These are phyloP conservation scores for Fusarium nanum DNA, from an alignment of 2,329 filamentous ascomycete species.

Conservation along the genomic window DNA sequence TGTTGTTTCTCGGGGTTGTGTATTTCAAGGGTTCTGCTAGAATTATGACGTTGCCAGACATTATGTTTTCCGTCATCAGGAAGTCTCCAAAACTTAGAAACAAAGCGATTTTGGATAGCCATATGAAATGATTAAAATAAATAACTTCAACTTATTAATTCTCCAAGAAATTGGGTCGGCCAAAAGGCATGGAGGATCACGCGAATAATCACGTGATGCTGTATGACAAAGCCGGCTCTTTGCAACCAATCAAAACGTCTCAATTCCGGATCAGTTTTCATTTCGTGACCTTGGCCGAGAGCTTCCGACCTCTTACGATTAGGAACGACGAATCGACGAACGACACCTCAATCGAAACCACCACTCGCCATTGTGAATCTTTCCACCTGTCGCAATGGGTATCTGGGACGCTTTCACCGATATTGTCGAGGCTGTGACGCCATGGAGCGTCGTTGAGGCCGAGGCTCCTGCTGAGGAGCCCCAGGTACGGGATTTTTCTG, in stretches of 20 bases:
- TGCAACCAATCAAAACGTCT: constrained; percentile 60
- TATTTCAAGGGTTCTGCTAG: constrained; percentile 29
- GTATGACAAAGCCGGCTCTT: constrained; percentile 26
- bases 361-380: constrained; percentile 56
- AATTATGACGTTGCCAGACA: constrained; percentile 10
- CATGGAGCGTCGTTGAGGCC: constrained; percentile 73
- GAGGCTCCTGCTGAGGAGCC: constrained; percentile 75
- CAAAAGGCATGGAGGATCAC: constrained; percentile 21
- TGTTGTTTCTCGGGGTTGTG: constrained; percentile 12
- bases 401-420: constrained; percentile 74
- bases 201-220: background rate
- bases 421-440: constrained; percentile 72
- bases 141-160: background rate
- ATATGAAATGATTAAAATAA: background rate
- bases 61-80: background rate
- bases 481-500: constrained; percentile 58
- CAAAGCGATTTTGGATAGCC: background rate
- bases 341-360: constrained; percentile 53
- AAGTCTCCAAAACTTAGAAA: background rate
- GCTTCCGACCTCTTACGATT: constrained; percentile 56
- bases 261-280: constrained; percentile 64
- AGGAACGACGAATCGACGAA: constrained; percentile 50
- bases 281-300: constrained; percentile 55
- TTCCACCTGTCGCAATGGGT: constrained; percentile 66
- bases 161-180: constrained; percentile 21